phyloP scores from a whole-genome alignment of 768 basidiomycete genomes.

The Pleurotus salmoneostramineus region DNA sequence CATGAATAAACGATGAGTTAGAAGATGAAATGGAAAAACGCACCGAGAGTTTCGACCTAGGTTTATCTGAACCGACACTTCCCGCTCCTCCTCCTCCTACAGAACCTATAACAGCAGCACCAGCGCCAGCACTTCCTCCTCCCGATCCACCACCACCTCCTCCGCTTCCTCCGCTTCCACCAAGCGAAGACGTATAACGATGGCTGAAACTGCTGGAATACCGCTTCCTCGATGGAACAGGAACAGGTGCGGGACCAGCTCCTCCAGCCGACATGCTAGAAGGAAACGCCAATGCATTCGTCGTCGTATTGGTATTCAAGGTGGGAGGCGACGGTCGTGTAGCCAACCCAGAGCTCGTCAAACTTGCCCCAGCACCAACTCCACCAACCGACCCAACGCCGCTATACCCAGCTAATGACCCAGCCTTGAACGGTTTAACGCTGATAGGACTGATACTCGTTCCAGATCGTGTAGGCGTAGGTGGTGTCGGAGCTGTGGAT shows the following conservation, averaged over 20 bases:
- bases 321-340: constrained; percentile 24
- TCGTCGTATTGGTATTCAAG: constrained; percentile 14
- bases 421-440: constrained; percentile 5
- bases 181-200: constrained; percentile 45
- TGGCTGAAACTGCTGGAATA: constrained; percentile 81
- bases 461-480: constrained; percentile 5
- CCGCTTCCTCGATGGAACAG: constrained; percentile 42
- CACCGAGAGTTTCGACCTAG: background rate
- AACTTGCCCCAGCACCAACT: constrained; percentile 11
- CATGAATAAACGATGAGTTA: background rate
- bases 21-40: background rate
- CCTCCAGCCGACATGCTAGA: constrained; percentile 6
- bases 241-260: constrained; percentile 8
- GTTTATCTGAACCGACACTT: background rate
- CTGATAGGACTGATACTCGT: constrained; percentile 3
- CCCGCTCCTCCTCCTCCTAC: background rate
- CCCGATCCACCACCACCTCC: constrained; percentile 8
- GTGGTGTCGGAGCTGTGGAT: constrained; percentile 1
- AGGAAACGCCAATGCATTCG: background rate
- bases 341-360: constrained; percentile 15
- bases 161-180: constrained; percentile 25
- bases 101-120: constrained; percentile 10
- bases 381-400: background rate
- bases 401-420: background rate
- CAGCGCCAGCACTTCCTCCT: constrained; percentile 19